Evolutionary conservation across 495 filamentous ascomycete species (phyloP).

Genomic region (Aspergillus haitiensis): DNA sequence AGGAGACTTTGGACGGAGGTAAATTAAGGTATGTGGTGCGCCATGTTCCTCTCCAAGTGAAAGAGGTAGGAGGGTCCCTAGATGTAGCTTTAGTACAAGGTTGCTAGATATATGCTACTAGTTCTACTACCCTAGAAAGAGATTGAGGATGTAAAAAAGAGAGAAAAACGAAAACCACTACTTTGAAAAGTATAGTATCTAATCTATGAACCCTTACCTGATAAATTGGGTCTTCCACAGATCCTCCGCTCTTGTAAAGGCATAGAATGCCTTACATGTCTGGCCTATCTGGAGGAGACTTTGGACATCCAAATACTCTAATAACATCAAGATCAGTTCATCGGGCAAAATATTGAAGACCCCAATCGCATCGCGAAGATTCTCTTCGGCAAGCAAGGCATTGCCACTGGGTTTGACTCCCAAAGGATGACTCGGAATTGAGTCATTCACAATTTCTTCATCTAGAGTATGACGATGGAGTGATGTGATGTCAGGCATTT

Average conservation of each 20-base stretch:
- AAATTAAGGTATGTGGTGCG: conserved; percentile 72
- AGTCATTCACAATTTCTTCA: conserved; percentile 20
- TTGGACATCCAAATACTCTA: conserved; percentile 70
- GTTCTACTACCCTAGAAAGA: neutral
- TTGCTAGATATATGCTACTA: conserved; percentile 3
- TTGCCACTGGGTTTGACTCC: conserved; percentile 89
- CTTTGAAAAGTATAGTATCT: neutral
- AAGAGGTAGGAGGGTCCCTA: conserved; percentile 47
- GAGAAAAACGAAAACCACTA: neutral
- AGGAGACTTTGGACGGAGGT: conserved; percentile 54
- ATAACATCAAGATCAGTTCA: conserved; percentile 71
- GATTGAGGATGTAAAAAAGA: neutral
- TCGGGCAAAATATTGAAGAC: conserved; percentile 68
- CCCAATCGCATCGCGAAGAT: conserved; percentile 66
- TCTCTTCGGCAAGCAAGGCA: conserved; percentile 63
- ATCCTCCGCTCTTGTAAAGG: conserved; percentile 81
- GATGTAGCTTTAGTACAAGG: conserved; percentile 12
- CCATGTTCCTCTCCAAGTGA: conserved; percentile 85
- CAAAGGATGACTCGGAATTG: conserved; percentile 76
- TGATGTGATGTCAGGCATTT: conserved; percentile 39
- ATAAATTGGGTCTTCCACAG: conserved; percentile 87
- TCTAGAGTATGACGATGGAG: neutral
- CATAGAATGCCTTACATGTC: conserved; percentile 87
- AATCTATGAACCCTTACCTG: conserved; percentile 58
- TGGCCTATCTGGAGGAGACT: conserved; percentile 67